Evolutionary conservation across 257 asterid genomes (phyloP).

Genomic region (Nicotiana paniculata): DNA sequence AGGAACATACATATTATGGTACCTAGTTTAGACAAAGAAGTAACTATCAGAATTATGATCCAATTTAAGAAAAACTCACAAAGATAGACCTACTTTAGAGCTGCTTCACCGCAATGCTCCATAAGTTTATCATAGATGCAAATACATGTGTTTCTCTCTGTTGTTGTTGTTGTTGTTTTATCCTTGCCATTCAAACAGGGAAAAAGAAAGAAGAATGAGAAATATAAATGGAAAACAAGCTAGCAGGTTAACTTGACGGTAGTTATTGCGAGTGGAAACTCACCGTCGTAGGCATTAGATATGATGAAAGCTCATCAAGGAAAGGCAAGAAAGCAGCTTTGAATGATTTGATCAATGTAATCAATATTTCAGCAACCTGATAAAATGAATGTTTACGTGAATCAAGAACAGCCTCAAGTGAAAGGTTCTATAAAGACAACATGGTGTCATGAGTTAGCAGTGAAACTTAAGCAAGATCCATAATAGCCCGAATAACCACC

Average conservation of each 20-base stretch:
- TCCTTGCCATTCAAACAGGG: constrained; percentile 58
- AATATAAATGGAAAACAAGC: too few species aligned
- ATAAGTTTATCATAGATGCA: constrained; percentile 93
- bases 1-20: constrained; percentile 79
- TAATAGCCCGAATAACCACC: too few species aligned
- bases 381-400: too few species aligned
- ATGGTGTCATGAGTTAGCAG: too few species aligned
- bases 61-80: too few species aligned
- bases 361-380: constrained; percentile 25
- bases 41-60: constrained; percentile 39
- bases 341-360: constrained; percentile 80
- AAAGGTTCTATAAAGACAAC: too few species aligned
- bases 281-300: constrained; percentile 95
- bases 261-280: constrained; percentile 19
- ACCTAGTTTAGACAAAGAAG: constrained; percentile 36
- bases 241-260: background rate
- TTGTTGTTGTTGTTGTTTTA: constrained; percentile 74
- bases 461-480: too few species aligned
- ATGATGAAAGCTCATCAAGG: constrained; percentile 75
- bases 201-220: too few species aligned
- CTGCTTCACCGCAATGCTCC: constrained; percentile 56
- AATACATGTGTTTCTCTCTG: constrained; percentile 85
- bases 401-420: too few species aligned
- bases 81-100: too few species aligned
- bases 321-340: constrained; percentile 85